Percentiles rank a stretch among this genome's conserved stretches.
These are phyloP conservation scores for Colletotrichum graminicola DNA, from an alignment of 2,329 filamentous ascomycete species.

Conservation along the genomic window DNA sequence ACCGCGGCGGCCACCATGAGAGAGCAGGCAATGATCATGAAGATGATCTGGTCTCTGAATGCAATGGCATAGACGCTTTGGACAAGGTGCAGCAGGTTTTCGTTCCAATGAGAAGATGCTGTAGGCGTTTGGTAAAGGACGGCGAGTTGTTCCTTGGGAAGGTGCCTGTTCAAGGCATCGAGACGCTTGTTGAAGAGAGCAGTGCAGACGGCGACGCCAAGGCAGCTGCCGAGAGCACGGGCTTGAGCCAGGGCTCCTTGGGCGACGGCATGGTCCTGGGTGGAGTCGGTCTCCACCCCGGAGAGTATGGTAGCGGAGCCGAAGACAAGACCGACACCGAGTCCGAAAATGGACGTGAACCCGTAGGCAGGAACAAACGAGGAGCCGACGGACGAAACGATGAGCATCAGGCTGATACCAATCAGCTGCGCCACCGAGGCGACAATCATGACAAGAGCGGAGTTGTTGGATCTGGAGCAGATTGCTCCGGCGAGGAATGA, in stretches of 20 bases:
- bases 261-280: constrained; percentile 66
- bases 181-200: constrained; percentile 66
- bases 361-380: constrained; percentile 61
- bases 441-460: constrained; percentile 62
- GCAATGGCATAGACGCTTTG: constrained; percentile 59
- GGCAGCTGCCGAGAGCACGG: constrained; percentile 69
- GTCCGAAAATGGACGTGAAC: constrained; percentile 68
- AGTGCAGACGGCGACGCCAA: constrained; percentile 70
- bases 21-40: constrained; percentile 60
- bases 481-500: constrained; percentile 67
- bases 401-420: constrained; percentile 64
- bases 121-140: constrained; percentile 60
- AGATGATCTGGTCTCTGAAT: constrained; percentile 60
- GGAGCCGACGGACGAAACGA: constrained; percentile 50
- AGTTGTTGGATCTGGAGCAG: constrained; percentile 67
- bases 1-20: constrained; percentile 59
- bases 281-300: constrained; percentile 62
- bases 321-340: constrained; percentile 70
- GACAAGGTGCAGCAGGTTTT: constrained; percentile 51
- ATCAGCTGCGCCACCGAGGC: constrained; percentile 65
- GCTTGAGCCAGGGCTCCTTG: constrained; percentile 72
- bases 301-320: constrained; percentile 70
- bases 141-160: constrained; percentile 55
- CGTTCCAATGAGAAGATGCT: constrained; percentile 52
- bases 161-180: constrained; percentile 52